A percentile compares a stretch with the other conserved stretches of the same genome.
phyloP scores from a whole-genome alignment of 2,329 filamentous ascomycete species.

The Fusarium transvaalense region DNA sequence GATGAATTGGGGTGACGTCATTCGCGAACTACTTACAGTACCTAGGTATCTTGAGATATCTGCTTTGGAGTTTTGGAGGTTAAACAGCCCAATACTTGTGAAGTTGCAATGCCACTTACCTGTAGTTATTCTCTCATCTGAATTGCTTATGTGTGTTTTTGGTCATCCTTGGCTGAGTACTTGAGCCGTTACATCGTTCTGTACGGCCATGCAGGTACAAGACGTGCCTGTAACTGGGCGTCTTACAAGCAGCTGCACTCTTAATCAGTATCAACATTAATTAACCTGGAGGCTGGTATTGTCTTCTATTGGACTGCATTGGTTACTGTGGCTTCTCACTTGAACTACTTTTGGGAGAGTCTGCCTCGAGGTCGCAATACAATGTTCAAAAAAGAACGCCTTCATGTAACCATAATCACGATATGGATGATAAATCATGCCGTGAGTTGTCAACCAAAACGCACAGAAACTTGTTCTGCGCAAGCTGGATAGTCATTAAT shows the following conservation, averaged over 20 bases:
- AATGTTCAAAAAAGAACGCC: too few species aligned
- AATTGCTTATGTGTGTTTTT: too few species aligned
- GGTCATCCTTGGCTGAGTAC: too few species aligned
- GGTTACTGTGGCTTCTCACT: too few species aligned
- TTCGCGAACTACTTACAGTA: background rate
- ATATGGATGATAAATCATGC: background rate
- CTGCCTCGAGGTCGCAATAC: background rate
- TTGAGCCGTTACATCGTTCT: conserved; percentile 14
- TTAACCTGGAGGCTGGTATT: background rate
- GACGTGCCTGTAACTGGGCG: conserved; percentile 1
- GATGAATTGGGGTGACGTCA: background rate
- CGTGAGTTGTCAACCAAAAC: background rate
- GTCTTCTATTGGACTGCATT: background rate
- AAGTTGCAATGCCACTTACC: background rate
- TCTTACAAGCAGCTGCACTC: conserved; percentile 6
- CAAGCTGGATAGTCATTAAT: background rate
- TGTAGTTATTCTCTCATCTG: too few species aligned
- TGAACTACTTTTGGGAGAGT: too few species aligned
- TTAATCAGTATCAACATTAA: accelerated
- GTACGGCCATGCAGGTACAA: conserved; percentile 19
- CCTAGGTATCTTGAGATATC: too few species aligned
- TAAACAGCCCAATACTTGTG: background rate
- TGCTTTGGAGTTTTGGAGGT: background rate
- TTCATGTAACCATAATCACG: background rate
- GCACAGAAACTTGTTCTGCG: background rate